Evolutionary conservation across 345 rosid species (phyloP).

Genomic region (Citrus unshiu): DNA sequence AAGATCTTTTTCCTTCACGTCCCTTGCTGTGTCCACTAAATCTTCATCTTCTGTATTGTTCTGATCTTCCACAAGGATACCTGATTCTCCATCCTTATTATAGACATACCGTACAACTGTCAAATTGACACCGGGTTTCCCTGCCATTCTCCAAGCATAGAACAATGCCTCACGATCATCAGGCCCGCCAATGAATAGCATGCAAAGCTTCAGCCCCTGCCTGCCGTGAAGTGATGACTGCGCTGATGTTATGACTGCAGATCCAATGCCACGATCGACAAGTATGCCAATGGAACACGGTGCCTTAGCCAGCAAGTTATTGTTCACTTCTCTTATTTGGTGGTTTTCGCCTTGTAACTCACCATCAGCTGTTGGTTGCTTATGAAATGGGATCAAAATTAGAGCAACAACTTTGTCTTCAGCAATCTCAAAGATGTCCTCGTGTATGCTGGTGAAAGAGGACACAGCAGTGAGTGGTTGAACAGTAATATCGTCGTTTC

Average conservation of each 20-base stretch:
- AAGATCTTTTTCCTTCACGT: constrained; percentile 21
- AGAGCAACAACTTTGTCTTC: constrained; percentile 18
- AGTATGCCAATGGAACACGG: constrained; percentile 4
- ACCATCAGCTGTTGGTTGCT: constrained; percentile 23
- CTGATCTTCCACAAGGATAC: not conserved
- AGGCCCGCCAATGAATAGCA: constrained; percentile 31
- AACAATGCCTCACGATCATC: constrained; percentile 42
- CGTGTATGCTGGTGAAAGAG: constrained; percentile 19
- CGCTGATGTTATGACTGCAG: not conserved
- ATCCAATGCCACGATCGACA: constrained; percentile 4
- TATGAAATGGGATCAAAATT: constrained; percentile 25
- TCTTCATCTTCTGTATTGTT: not conserved
- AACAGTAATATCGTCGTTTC: not conserved
- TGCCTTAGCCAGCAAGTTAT: not conserved
- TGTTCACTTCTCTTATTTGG: not conserved
- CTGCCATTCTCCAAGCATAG: constrained; percentile 30
- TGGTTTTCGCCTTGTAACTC: constrained; percentile 14
- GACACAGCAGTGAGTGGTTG: constrained; percentile 13
- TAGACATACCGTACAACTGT: constrained; percentile 24
- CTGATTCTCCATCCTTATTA: not conserved
- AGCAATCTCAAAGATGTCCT: constrained; percentile 23
- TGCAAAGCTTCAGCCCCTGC: not conserved
- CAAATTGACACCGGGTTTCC: constrained; percentile 14
- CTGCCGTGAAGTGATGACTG: not conserved
- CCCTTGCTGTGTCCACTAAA: not conserved